A percentile compares a stretch with the other conserved stretches of the same genome.
Evolutionary conservation across 768 basidiomycete genomes (phyloP).

Genomic region (Suillus paluster): DNA sequence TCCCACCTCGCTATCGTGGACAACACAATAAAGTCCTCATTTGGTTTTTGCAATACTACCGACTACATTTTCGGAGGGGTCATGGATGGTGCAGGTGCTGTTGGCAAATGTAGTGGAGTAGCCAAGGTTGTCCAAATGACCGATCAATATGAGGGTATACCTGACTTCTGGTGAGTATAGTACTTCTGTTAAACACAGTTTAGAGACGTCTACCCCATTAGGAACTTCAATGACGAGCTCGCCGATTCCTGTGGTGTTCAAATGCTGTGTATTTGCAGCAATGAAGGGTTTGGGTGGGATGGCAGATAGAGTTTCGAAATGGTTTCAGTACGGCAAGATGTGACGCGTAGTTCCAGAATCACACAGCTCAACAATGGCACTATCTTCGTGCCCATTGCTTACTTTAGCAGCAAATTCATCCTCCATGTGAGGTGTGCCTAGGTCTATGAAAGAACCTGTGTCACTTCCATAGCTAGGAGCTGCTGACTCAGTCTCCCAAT

Average conservation of each 20-base stretch:
- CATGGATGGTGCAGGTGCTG: not conserved
- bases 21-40: too few relatives aligned
- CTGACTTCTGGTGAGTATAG: constrained; percentile 43
- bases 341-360: constrained; percentile 18
- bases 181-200: constrained; percentile 32
- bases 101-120: constrained; percentile 28
- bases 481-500: not conserved
- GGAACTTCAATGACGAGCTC: not conserved
- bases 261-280: not conserved
- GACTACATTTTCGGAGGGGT: constrained; percentile 11
- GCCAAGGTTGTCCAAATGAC: constrained; percentile 39
- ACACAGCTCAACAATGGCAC: constrained; percentile 21
- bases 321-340: not conserved
- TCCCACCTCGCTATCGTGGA: not conserved
- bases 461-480: not conserved
- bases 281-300: constrained; percentile 1
- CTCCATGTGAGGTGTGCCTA: too few relatives aligned
- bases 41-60: constrained; percentile 27
- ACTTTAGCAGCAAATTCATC: too few relatives aligned
- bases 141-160: constrained; percentile 43
- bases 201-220: constrained; percentile 16
- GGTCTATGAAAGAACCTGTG: not conserved
- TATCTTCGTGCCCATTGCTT: too few relatives aligned
- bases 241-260: not conserved
- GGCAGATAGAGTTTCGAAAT: not conserved